Conservation (phyloP, 176 grass and related monocot genomes). For the Eleusine indica region DNA sequence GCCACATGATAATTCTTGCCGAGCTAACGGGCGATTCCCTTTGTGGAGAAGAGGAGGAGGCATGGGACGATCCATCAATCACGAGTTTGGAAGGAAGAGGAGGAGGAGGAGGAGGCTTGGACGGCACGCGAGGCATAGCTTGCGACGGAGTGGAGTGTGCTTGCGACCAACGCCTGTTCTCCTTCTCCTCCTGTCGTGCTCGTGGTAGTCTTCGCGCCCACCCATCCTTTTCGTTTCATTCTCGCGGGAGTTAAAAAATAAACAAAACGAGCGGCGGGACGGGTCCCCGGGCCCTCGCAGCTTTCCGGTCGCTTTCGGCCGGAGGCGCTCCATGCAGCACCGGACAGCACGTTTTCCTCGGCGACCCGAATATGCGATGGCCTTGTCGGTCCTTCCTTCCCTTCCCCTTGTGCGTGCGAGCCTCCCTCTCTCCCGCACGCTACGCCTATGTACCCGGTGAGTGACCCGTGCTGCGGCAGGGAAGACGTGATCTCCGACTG, state of each 20-base stretch:
- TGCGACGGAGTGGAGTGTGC: not conserved
- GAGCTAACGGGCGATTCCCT: not conserved
- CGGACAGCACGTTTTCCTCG: not conserved
- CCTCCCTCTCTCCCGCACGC: not conserved
- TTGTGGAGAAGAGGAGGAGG: not conserved
- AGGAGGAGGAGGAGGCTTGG: not conserved
- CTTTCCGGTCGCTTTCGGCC: not conserved
- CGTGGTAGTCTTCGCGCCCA: not conserved
- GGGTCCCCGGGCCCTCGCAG: too few species aligned
- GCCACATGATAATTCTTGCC: too few species aligned
- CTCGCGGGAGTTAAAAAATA: not conserved
- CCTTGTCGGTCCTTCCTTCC: not conserved
- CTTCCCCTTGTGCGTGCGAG: not conserved
- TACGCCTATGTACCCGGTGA: not conserved
- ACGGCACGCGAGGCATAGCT: constrained; percentile 6
- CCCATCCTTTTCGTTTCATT: not conserved
- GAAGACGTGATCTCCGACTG: not conserved
- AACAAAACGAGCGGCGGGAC: not conserved
- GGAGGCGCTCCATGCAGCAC: not conserved
- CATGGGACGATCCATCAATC: not conserved
- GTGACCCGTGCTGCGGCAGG: not conserved
- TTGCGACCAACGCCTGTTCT: constrained; percentile 2
- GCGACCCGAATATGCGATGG: too few species aligned
- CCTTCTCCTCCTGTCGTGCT: not conserved
- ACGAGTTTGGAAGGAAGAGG: not conserved